Base-by-base conservation (phyloP, 73 alveolate species). In the Paraurostyla sp. region DNA sequence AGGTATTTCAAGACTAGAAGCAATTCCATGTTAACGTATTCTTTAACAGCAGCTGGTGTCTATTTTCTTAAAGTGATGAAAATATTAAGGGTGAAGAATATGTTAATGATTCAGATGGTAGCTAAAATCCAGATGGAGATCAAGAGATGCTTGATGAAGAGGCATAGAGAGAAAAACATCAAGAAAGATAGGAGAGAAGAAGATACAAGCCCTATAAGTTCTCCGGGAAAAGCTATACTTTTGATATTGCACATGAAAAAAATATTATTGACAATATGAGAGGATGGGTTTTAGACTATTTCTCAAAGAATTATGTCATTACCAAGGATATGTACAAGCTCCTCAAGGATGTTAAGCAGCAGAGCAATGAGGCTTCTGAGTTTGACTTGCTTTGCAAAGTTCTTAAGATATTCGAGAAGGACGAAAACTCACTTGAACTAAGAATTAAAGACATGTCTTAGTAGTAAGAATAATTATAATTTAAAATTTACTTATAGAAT, bases 191-290 rank as follows among this genome's bases (percentile, higher is more conserved):
- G 40, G 87, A 62, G 45, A 73, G 43, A 33, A 50, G 87, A 57
- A 38, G 45, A 45, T 87, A 76, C 38, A 69, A 38, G 60, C 90
- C 93, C 11, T 87, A 76, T 58, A 51, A 59, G 36, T 87, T 50
- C 76, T 87, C 93, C 18, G 93, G 93, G 60, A 87, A 76, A 75
- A 76, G 63, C 62, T 87, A 50, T 43, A 71, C 89, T n/a, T 87
- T 87, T 33, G 87, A 75, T 45, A 33, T 58, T 2, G n/a, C 58
- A 36, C 91, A 81, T 29, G 91, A 81, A 41, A 81, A 40, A 45
- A n/a, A 3, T 22, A 0, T 59, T 2, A 32, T 81, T 22, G 83
- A 57, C 22, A 23, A 29, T 60, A 18, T 81, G 9, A 81, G 91
- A 60, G 36, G 6, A 11, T 81, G 91, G 91, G 50, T 38, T 0